Percentiles rank a stretch among this genome's conserved stretches.
These are phyloP conservation scores for Begonia masoniana DNA, from an alignment of 306 rosid species.

Conservation along the genomic window DNA sequence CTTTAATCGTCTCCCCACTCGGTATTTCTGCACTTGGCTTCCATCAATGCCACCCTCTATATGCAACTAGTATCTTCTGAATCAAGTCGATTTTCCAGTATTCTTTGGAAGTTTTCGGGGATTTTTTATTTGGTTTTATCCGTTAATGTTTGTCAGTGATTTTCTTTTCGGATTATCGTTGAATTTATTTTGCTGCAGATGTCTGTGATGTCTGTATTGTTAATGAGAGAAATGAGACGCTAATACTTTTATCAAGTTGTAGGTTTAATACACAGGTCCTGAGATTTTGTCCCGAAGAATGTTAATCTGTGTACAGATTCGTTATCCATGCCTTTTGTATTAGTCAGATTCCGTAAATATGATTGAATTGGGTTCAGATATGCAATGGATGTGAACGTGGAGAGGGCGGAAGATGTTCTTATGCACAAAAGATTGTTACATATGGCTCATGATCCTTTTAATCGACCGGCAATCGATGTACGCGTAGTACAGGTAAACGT, in stretches of 20 bases:
- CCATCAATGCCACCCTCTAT: not conserved
- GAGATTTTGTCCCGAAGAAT: not conserved
- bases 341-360: constrained; percentile 1
- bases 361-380: constrained; percentile 38
- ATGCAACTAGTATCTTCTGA: not conserved
- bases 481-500: constrained; percentile 78
- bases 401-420: no score
- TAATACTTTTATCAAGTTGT: no score
- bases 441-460: constrained; percentile 76
- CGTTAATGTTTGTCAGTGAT: no score
- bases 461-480: constrained; percentile 84
- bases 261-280: no score
- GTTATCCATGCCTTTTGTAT: constrained; percentile 1
- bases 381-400: constrained; percentile 90
- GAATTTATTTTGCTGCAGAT: no score
- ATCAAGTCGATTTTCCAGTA: not conserved
- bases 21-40: constrained; percentile 26
- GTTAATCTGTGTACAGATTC: not conserved
- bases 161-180: no score
- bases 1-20: constrained; percentile 88
- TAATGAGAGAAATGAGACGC: no score
- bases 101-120: not conserved
- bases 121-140: no score
- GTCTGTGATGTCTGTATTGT: no score
- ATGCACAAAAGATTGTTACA: constrained; percentile 82